A percentile compares a stretch with the other conserved stretches of the same genome.
These are phyloP conservation scores for Cyberlindnera bimundalis DNA, from an alignment of 805 yeast species.

Conservation along the genomic window DNA sequence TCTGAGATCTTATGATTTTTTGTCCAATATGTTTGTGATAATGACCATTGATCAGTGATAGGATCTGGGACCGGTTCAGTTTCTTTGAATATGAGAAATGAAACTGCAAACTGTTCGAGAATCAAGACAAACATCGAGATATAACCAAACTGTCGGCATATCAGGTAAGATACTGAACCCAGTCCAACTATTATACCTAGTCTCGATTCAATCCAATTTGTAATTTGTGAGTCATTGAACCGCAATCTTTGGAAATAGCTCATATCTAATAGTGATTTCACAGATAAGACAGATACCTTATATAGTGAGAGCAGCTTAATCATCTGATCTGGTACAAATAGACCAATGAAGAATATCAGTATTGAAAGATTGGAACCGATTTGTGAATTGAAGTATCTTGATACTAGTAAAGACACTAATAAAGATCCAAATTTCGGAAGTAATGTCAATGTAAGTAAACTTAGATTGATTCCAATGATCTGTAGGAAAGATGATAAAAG, in stretches of 20 bases:
- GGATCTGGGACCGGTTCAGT: conserved; percentile 21
- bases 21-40: conserved; percentile 20
- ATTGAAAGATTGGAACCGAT: conserved; percentile 15
- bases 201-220: conserved; percentile 23
- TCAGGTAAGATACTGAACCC: conserved; percentile 7
- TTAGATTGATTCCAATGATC: neutral
- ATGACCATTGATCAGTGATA: conserved; percentile 18
- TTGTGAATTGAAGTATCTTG: conserved; percentile 9
- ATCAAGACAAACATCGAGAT: conserved; percentile 14
- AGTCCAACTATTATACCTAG: conserved; percentile 19
- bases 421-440: neutral
- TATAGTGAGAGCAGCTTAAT: conserved; percentile 8
- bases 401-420: conserved; percentile 1
- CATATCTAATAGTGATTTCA: conserved; percentile 11
- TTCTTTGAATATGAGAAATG: conserved; percentile 16
- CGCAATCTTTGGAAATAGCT: conserved; percentile 20
- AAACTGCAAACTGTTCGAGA: conserved; percentile 17
- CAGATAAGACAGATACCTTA: conserved; percentile 9
- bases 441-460: neutral
- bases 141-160: conserved; percentile 7
- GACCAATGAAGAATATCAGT: conserved; percentile 9
- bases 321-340: conserved; percentile 7
- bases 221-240: conserved; percentile 12
- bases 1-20: conserved; percentile 3
- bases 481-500: neutral